Evolutionary conservation across 2,329 filamentous ascomycete genomes (phyloP).

Genomic region (Cadophora malorum): DNA sequence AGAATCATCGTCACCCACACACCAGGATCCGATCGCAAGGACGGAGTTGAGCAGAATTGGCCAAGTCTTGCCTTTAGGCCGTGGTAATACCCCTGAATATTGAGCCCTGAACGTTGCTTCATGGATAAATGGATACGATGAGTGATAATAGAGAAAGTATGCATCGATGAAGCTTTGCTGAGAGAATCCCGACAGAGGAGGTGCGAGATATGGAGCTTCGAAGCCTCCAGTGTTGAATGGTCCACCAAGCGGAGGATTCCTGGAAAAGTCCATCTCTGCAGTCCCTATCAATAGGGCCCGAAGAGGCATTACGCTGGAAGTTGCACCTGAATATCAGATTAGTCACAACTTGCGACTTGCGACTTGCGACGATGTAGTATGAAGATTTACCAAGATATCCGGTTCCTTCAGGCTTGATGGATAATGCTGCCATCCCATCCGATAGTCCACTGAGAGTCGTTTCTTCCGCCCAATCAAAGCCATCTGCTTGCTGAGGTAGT

Average conservation of each 20-base stretch:
- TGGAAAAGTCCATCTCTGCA: background rate
- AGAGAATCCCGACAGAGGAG: background rate
- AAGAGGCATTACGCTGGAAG: constrained; percentile 30
- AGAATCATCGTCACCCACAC: constrained; percentile 28
- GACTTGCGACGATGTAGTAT: background rate
- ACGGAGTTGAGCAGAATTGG: constrained; percentile 33
- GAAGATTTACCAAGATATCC: constrained; percentile 45
- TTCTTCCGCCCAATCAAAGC: constrained; percentile 36
- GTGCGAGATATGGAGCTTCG: constrained; percentile 5
- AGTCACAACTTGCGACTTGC: background rate
- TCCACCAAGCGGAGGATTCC: background rate
- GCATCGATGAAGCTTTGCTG: constrained; percentile 29
- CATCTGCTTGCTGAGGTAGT: constrained; percentile 34
- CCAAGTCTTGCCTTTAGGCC: constrained; percentile 34
- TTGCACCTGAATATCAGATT: constrained; percentile 22
- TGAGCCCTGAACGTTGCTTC: constrained; percentile 34
- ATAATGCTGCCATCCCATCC: constrained; percentile 48
- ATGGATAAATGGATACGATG: constrained; percentile 35
- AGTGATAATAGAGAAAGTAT: constrained; percentile 35
- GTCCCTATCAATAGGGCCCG: constrained; percentile 12
- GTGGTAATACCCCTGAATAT: constrained; percentile 25
- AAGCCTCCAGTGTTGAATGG: background rate
- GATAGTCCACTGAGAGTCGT: constrained; percentile 25
- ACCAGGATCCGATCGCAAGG: constrained; percentile 33
- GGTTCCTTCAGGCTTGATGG: constrained; percentile 47